Base-by-base conservation (phyloP, 2,329 filamentous ascomycete genomes). In the Aspergillus ochraceus region DNA sequence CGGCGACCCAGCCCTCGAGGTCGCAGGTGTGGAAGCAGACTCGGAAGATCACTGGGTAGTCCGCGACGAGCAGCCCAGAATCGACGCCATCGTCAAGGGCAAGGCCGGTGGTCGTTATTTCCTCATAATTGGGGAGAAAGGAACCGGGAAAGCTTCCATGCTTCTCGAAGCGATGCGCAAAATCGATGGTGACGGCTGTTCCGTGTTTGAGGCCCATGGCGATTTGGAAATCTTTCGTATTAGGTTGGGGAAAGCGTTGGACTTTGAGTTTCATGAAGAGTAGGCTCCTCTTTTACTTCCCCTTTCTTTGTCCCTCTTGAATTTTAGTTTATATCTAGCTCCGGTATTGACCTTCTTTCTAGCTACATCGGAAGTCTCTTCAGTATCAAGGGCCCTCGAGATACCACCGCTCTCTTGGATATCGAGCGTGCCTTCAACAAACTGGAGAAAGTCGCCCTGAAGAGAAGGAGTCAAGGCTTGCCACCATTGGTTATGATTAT, bases 341-440 rank as follows among this genome's bases (percentile, higher is more conserved):
- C 1, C 14, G 9, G 4, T 52, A 42, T 59, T 73, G 54, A 69
- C 50, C 19, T 19, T 30, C 22, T 52, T 24, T 17, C 58, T 58
- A 79, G 77, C 58, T 81, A 81, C 59, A 97, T 99, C 63, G 95
- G 95, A 49, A 91, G 91, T 6, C 90, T 99, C 61, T 99, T 99
- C 76, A 96, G 91, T 60, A 96, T 99, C 70, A 87, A 90, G 30
- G 95, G 95, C 0, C 95, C 95, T 0, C 86, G 95, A 49, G 95
- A 99, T 70, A 93, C 91, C 3, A 96, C 92, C 0, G 92, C 95
- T 4, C 81, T 99, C 36, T 83, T 99, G 1, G 95, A 99, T 73
- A 97, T 99, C 63, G 95, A 99, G 74, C 87, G 95, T 29, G 95
- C 95, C 0, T 89, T 99, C 74, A 99, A 99, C 82, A 99, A 99